Conservation (phyloP, 768 basidiomycete species). For the Trametes sanguinea region DNA sequence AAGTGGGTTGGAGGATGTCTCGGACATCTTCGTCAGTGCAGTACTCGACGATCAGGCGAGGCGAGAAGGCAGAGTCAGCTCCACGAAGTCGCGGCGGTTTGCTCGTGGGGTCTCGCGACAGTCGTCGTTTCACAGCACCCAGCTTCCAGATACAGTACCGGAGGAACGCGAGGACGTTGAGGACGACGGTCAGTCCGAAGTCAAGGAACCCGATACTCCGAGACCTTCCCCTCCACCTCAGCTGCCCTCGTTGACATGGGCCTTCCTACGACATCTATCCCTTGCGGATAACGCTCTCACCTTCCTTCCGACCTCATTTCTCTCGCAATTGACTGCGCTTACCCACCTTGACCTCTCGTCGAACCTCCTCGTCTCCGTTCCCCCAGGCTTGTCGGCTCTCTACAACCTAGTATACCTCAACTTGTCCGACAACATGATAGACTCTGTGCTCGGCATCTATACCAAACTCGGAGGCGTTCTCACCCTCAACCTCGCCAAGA, state of each 20-base stretch:
- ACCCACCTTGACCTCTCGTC: conserved; percentile 88
- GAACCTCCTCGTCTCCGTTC: conserved; percentile 89
- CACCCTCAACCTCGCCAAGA: conserved; percentile 77
- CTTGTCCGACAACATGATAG: conserved; percentile 96
- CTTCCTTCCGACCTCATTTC: conserved; percentile 68
- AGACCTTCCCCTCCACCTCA: conserved; percentile 36
- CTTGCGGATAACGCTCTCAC: conserved; percentile 81
- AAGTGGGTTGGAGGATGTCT: conserved; percentile 81
- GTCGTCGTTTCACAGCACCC: conserved; percentile 50
- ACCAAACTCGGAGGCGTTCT: conserved; percentile 76
- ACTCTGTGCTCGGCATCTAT: conserved; percentile 89
- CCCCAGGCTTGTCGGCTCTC: conserved; percentile 70
- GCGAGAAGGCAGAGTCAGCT: conserved; percentile 54
- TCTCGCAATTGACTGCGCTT: conserved; percentile 70
- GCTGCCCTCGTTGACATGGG: conserved; percentile 69
- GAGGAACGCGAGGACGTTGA: conserved; percentile 47
- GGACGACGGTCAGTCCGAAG: conserved; percentile 23
- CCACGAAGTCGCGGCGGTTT: conserved; percentile 46
- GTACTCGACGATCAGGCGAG: conserved; percentile 76
- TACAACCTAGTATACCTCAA: conserved; percentile 88
- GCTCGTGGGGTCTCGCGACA: conserved; percentile 37
- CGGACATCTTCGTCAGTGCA: conserved; percentile 73
- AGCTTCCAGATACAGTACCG: conserved; percentile 57
- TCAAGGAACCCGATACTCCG: conserved; percentile 29
- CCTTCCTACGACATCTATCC: conserved; percentile 71